Evolutionary conservation across 768 basidiomycete genomes (phyloP).

Genomic region (Holtermannia corniformis): DNA sequence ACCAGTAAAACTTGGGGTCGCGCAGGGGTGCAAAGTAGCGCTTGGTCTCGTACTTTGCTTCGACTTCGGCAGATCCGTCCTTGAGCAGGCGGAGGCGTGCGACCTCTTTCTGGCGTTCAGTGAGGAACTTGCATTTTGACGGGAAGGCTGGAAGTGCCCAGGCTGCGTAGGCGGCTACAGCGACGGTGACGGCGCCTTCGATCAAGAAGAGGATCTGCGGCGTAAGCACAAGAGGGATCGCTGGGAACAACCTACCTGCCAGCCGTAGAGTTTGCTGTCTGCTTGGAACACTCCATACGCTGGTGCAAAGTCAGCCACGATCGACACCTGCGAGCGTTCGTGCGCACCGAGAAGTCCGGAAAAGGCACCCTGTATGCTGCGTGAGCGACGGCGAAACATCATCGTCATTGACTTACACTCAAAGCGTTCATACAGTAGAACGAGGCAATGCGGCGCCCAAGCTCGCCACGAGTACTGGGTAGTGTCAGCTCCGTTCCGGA

Average conservation of each 20-base stretch:
- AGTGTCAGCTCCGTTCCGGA: not conserved
- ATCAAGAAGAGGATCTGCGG: constrained; percentile 18
- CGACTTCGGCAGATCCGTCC: constrained; percentile 14
- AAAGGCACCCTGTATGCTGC: constrained; percentile 5
- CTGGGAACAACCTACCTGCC: no score
- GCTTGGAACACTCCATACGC: constrained; percentile 16
- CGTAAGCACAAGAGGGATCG: no score
- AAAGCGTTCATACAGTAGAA: constrained; percentile 17
- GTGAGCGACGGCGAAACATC: constrained; percentile 9
- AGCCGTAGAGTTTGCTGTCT: constrained; percentile 8
- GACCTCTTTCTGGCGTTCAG: constrained; percentile 9
- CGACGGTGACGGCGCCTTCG: constrained; percentile 14
- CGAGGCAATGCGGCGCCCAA: constrained; percentile 13
- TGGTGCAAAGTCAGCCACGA: no score
- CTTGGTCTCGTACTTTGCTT: constrained; percentile 3
- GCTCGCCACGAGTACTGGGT: constrained; percentile 12
- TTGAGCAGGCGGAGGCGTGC: constrained; percentile 11
- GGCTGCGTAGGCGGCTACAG: constrained; percentile 3
- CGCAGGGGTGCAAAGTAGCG: no score
- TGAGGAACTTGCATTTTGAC: constrained; percentile 8
- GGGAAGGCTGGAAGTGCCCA: constrained; percentile 12
- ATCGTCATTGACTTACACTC: no score
- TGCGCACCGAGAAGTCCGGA: constrained; percentile 12
- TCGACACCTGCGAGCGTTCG: no score
- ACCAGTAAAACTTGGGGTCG: no score